Conservation (phyloP, 2,329 filamentous ascomycete genomes). For the Verticillium nonalfalfae region DNA sequence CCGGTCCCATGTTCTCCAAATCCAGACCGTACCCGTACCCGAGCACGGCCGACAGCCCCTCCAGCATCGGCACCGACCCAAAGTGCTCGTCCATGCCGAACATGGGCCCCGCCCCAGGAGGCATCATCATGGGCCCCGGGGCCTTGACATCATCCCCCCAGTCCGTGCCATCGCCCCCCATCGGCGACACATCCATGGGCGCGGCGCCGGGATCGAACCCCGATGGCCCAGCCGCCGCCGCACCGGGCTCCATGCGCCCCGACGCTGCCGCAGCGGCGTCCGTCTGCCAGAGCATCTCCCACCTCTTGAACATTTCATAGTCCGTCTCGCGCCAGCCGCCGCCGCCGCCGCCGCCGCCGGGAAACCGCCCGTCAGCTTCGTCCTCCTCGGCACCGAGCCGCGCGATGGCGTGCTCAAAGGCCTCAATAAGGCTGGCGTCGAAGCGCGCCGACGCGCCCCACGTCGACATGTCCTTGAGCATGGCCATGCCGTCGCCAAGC, state of each 20-base stretch:
- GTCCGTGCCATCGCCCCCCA: slow-evolving; percentile 1
- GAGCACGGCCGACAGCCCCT: slow-evolving; percentile 5
- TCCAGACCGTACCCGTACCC: slow-evolving; percentile 7
- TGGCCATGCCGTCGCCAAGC: slow-evolving; percentile 39
- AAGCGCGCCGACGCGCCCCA: slow-evolving; percentile 45
- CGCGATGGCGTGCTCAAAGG: slow-evolving; percentile 40
- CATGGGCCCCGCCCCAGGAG: slow-evolving; percentile 21
- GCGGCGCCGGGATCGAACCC: slow-evolving; percentile 6
- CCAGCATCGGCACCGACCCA: slow-evolving; percentile 23
- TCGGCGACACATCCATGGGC: slow-evolving; percentile 17
- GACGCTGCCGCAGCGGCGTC: slow-evolving; percentile 8
- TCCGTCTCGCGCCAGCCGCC: slow-evolving; percentile 22
- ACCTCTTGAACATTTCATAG: slow-evolving; percentile 33
- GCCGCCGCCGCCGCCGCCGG: slow-evolving; percentile 15
- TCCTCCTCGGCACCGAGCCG: slow-evolving; percentile 37
- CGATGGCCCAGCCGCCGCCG: slow-evolving; percentile 13
- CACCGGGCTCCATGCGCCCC: too few relatives aligned
- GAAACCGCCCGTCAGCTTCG: slow-evolving; percentile 21
- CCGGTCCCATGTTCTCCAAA: slow-evolving; percentile 3
- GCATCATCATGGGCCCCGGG: slow-evolving; percentile 16
- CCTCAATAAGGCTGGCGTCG: slow-evolving; percentile 45
- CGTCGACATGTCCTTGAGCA: slow-evolving; percentile 47
- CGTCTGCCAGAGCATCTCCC: slow-evolving; percentile 36
- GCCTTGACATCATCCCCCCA: background rate
- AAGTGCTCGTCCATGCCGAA: slow-evolving; percentile 29